Percentiles rank a stretch among this genome's conserved stretches.
phyloP scores from a whole-genome alignment of 2,329 filamentous ascomycete species.

The Epichloe brachyelytri region DNA sequence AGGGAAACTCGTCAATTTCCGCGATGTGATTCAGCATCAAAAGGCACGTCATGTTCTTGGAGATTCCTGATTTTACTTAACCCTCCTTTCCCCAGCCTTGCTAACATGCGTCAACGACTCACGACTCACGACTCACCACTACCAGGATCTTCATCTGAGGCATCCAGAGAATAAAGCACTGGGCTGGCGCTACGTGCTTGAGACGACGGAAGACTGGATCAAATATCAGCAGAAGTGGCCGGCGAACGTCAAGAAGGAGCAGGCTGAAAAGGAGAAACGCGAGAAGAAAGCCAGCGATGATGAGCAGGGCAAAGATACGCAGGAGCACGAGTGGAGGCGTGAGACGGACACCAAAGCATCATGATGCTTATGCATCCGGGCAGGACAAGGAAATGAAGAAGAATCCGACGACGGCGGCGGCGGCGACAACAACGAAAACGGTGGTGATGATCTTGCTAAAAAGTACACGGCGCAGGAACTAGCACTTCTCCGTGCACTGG shows the following conservation, averaged over 20 bases:
- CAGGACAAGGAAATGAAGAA: not conserved
- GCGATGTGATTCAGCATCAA: not conserved
- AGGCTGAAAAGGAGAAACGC: not conserved
- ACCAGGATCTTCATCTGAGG: slow-evolving; percentile 28
- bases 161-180: slow-evolving; percentile 29
- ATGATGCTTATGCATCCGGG: slow-evolving; percentile 8
- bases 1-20: not conserved
- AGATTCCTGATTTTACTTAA: too few relatives aligned
- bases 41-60: not conserved
- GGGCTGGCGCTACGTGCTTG: slow-evolving; percentile 36
- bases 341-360: slow-evolving; percentile 11
- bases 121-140: not conserved
- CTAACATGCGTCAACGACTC: not conserved
- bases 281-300: not conserved
- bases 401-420: too few relatives aligned
- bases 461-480: slow-evolving; percentile 28
- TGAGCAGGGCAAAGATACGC: slow-evolving; percentile 7
- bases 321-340: slow-evolving; percentile 11
- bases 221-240: slow-evolving; percentile 36
- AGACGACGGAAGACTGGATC: slow-evolving; percentile 34
- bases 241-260: slow-evolving; percentile 24
- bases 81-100: too few relatives aligned
- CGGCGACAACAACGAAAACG: not conserved
- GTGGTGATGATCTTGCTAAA: slow-evolving; percentile 5
- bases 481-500: slow-evolving; percentile 25